phyloP scores from a whole-genome alignment of 148 eudicot species.

The Pouteria glomerata region DNA sequence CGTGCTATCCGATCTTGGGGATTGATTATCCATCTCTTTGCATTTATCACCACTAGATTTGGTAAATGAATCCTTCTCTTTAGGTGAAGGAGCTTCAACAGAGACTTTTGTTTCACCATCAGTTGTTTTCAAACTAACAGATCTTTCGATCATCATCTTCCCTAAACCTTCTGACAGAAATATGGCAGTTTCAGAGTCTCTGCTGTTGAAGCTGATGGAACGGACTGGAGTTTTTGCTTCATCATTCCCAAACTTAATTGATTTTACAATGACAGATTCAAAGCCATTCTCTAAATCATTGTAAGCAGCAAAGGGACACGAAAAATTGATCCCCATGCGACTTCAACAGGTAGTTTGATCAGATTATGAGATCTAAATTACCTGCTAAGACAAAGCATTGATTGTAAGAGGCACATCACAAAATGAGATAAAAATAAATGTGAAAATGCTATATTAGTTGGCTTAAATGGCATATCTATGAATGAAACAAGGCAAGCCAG shows the following conservation, averaged over 20 bases:
- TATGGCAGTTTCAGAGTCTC: slow-evolving; percentile 31
- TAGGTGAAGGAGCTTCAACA: slow-evolving; percentile 11
- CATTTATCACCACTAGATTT: slow-evolving; percentile 3
- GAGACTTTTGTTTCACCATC: slow-evolving; percentile 32
- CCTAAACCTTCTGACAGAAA: slow-evolving; percentile 34
- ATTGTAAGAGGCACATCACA: slow-evolving; percentile 10
- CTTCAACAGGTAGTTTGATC: slow-evolving; percentile 12
- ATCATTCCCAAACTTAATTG: slow-evolving; percentile 42
- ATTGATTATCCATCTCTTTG: slow-evolving; percentile 12
- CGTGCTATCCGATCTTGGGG: slow-evolving; percentile 14
- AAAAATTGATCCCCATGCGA: slow-evolving; percentile 70
- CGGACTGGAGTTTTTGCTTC: slow-evolving; percentile 39
- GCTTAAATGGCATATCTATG: background rate
- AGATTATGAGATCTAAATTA: slow-evolving; percentile 13
- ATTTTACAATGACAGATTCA: slow-evolving; percentile 48
- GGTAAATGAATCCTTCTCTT: slow-evolving; percentile 11
- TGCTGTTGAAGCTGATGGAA: slow-evolving; percentile 49
- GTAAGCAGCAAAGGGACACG: slow-evolving; percentile 51
- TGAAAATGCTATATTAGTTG: background rate
- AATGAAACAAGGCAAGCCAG: slow-evolving; percentile 11
- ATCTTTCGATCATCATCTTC: slow-evolving; percentile 44
- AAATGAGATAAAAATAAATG: background rate
- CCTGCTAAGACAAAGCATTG: slow-evolving; percentile 13
- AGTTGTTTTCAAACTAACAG: slow-evolving; percentile 41
- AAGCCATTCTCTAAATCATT: slow-evolving; percentile 52